Evolutionary conservation across 352 stramenopile species (phyloP), one percentile per base, ranked within the genome.

Genomic region (Phytopythium ostracodes): DNA sequence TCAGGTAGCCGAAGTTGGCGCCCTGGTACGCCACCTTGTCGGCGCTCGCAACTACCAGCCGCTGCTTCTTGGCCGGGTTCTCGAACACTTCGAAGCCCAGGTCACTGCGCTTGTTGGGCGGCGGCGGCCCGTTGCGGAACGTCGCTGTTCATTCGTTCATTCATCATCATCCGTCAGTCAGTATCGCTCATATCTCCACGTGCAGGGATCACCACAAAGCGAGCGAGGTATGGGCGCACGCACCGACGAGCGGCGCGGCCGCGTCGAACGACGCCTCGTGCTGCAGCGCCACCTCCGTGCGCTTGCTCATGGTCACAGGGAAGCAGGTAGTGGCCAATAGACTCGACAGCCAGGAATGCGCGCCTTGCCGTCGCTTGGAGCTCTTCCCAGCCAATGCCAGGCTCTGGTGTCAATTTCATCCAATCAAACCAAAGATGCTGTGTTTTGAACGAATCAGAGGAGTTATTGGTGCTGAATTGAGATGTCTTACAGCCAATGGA

Each of bases 11-110:
- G 65, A 94, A 94, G 68, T 94, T 94, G 53, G 85, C 85, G 46
- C 79, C 85, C 60, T 94, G 85, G 63, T 92, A 94, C 68, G 80
- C 81, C 55, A 94, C 79, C 58, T 87, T 91, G 46, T 94, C 81
- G 2, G 77, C 87, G 53, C 77, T 91, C 25, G 85, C 74, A 25
- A 94, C 70, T 49, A 94, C 83, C 27, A 94, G 67, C 27, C 81
- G 81, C 65, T 92, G 80, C 69, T 94, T 94, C 68, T 92, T 94
- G 25, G 68, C 68, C 2, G 75, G 47, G 62, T 94, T 89, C 68
- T 94, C 83, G 63, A 89, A 94, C 66, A 94, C 68, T 53, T 92
- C 80, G 59, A 92, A 91, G 46, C 66, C 74, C 63, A 94, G 71
- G 56, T 91, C 71, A 59, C 79, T 71, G 56, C 77, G 77, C 59